Conservation (phyloP, 345 rosid genomes). For the Orychophragmus violaceus region DNA sequence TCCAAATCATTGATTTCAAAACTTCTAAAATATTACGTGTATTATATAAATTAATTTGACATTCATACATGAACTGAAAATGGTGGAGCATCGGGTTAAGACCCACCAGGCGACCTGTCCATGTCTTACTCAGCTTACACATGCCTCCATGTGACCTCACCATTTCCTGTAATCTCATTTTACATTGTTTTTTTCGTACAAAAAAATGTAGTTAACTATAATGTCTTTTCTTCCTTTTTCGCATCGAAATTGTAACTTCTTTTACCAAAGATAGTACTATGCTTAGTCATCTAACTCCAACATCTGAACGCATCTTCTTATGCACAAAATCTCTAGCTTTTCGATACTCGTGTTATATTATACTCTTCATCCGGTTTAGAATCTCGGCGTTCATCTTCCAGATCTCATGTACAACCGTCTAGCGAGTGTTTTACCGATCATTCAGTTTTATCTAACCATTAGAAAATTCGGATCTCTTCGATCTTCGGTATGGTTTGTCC, state of each 20-base stretch:
- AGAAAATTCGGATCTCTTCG: no score
- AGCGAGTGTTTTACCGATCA: no score
- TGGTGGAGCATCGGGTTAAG: conserved; percentile 18
- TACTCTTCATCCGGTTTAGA: no score
- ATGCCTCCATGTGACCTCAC: conserved; percentile 28
- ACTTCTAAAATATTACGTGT: background rate
- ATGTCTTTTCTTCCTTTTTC: background rate
- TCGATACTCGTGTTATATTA: background rate
- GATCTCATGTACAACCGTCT: no score
- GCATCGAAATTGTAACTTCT: background rate
- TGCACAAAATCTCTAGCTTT: background rate
- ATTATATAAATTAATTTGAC: background rate
- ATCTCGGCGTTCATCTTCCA: no score
- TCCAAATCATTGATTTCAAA: background rate
- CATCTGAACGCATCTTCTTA: conserved; percentile 5
- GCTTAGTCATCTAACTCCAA: conserved; percentile 1
- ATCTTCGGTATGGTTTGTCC: no score
- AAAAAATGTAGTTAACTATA: background rate
- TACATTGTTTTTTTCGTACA: background rate
- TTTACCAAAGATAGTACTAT: conserved; percentile 7
- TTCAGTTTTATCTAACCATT: no score
- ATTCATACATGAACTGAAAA: conserved; percentile 12
- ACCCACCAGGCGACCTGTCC: conserved; percentile 24
- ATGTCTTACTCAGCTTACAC: conserved; percentile 31
- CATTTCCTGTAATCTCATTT: conserved; percentile 5